Percentiles rank a stretch among this genome's conserved stretches.
These are phyloP conservation scores for Nitzschia sp. DNA, from an alignment of 108 stramenopile species.

Conservation along the genomic window DNA sequence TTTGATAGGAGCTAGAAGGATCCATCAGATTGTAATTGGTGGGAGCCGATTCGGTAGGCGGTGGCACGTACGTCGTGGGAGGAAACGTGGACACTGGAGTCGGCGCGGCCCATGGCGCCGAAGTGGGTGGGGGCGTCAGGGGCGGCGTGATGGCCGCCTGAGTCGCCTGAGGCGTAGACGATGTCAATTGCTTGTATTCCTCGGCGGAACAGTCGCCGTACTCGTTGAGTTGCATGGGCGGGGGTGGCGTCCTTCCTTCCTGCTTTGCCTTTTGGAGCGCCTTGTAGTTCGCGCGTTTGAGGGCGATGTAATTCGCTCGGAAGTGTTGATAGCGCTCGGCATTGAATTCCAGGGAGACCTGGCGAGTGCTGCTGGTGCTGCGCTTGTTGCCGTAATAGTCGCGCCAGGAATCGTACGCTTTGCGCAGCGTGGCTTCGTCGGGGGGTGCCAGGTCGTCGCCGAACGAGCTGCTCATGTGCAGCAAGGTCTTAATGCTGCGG, in stretches of 20 bases:
- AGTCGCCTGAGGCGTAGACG: too few relatives aligned
- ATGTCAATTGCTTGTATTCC: slow-evolving; percentile 57
- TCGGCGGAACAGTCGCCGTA: slow-evolving; percentile 79
- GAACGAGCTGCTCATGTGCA: not conserved
- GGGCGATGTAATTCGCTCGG: slow-evolving; percentile 74
- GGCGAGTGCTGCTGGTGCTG: not conserved
- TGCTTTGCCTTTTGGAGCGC: slow-evolving; percentile 55
- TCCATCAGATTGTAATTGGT: not conserved
- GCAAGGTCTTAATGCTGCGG: not conserved
- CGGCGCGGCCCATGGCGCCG: slow-evolving; percentile 3
- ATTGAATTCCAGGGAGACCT: slow-evolving; percentile 26
- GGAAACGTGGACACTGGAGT: too few relatives aligned
- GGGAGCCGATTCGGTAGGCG: not conserved
- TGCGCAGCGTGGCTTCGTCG: slow-evolving; percentile 70
- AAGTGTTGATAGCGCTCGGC: slow-evolving; percentile 56
- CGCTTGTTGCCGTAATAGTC: slow-evolving; percentile 49
- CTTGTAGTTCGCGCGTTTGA: slow-evolving; percentile 72
- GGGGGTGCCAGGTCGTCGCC: not conserved
- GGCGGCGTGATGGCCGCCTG: too few relatives aligned
- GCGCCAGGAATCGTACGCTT: slow-evolving; percentile 81
- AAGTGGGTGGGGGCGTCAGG: slow-evolving; percentile 16
- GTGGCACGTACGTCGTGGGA: not conserved
- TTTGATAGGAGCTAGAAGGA: too few relatives aligned
- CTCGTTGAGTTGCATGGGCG: slow-evolving; percentile 71
- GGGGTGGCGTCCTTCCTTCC: slow-evolving; percentile 41